Evolutionary conservation across 2,329 filamentous ascomycete species (phyloP).

Genomic region (Fulvia fulva): DNA sequence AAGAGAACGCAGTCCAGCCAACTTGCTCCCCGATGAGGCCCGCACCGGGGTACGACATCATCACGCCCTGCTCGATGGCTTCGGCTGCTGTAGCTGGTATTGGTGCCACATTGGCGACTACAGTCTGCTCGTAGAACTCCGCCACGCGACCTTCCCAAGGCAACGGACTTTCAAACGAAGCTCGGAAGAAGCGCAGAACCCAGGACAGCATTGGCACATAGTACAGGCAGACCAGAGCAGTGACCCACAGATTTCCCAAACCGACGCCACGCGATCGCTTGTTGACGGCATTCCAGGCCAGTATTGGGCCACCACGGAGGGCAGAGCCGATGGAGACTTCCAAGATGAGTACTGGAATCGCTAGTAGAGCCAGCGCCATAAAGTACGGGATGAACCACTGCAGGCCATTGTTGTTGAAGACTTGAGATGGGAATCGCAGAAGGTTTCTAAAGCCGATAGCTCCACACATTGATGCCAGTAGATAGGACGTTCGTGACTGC

Average conservation of each 20-base stretch:
- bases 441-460: constrained; percentile 57
- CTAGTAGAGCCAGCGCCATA: constrained; percentile 52
- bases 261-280: constrained; percentile 52
- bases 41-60: constrained; percentile 46
- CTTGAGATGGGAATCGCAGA: constrained; percentile 54
- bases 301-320: constrained; percentile 40
- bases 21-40: constrained; percentile 53
- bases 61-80: constrained; percentile 40
- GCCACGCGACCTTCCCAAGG: constrained; percentile 52
- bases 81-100: neutral
- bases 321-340: constrained; percentile 53
- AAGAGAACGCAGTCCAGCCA: constrained; percentile 56
- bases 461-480: constrained; percentile 57
- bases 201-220: constrained; percentile 56
- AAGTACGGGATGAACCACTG: constrained; percentile 60
- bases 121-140: constrained; percentile 51
- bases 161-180: constrained; percentile 52
- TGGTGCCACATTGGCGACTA: constrained; percentile 38
- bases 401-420: constrained; percentile 58
- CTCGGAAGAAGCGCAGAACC: constrained; percentile 58
- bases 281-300: constrained; percentile 45
- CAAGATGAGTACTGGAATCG: constrained; percentile 54
- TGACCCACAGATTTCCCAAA: constrained; percentile 50
- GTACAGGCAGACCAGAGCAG: constrained; percentile 53
- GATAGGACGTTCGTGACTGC: constrained; percentile 53